Evolutionary conservation across 2,329 filamentous ascomycete species (phyloP).

Genomic region (Mycosphaerelloides madeirae): DNA sequence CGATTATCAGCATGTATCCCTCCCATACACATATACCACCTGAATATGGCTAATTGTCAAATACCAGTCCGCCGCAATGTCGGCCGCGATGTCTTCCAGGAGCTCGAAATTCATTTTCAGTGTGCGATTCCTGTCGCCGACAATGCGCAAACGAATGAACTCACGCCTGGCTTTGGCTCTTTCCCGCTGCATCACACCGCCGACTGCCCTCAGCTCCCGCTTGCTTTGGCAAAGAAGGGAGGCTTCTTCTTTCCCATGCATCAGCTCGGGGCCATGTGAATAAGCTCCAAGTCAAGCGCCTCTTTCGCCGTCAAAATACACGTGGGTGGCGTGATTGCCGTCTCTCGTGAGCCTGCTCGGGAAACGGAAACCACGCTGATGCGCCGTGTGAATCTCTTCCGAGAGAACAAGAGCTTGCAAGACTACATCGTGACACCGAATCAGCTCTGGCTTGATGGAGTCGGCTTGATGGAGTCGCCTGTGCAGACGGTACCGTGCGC

Average conservation of each 20-base stretch:
- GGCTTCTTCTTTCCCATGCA: constrained; percentile 48
- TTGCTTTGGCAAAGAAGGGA: constrained; percentile 36
- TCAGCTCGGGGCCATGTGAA: constrained; percentile 43
- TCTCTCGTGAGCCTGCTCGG: constrained; percentile 36
- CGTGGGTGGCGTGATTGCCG: constrained; percentile 39
- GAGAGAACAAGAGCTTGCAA: constrained; percentile 30
- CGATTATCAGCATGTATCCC: no score
- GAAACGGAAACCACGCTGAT: constrained; percentile 23
- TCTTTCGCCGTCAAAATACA: constrained; percentile 39
- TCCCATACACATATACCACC: no score
- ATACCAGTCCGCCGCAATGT: constrained; percentile 1
- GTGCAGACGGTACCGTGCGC: constrained; percentile 34
- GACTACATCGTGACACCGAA: constrained; percentile 42
- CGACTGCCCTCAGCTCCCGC: constrained; percentile 33
- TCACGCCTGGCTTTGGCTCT: constrained; percentile 36
- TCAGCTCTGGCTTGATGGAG: constrained; percentile 43
- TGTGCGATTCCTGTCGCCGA: constrained; percentile 45
- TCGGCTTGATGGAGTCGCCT: constrained; percentile 39
- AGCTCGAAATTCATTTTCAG: constrained; percentile 35
- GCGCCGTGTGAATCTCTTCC: constrained; percentile 25
- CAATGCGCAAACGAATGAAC: constrained; percentile 25
- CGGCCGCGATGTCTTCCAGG: neutral
- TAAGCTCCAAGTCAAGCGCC: constrained; percentile 28
- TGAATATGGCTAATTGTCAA: no score
- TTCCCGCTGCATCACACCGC: constrained; percentile 40